These are phyloP conservation scores for Candida albicans DNA, from an alignment of 1,139 yeast genomes.

Conservation along the genomic window DNA sequence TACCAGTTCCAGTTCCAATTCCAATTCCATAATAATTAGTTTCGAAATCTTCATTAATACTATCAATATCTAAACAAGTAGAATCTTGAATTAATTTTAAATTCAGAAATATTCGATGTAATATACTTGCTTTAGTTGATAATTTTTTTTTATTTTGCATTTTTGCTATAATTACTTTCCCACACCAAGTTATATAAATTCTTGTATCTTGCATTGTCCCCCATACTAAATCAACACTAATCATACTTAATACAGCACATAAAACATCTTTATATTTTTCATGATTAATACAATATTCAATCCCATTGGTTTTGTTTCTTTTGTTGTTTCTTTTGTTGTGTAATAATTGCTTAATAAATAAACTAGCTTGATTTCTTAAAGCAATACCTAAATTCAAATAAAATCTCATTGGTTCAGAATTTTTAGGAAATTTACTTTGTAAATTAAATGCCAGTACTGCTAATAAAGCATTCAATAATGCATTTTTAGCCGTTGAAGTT, in stretches of 20 bases:
- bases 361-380: conserved; percentile 71
- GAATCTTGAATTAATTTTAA: conserved; percentile 74
- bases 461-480: conserved; percentile 72
- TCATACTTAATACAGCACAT: conserved; percentile 84
- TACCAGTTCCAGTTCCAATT: conserved; percentile 24
- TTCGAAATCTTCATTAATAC: conserved; percentile 38
- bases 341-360: conserved; percentile 55
- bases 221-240: conserved; percentile 85
- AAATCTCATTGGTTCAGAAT: conserved; percentile 63
- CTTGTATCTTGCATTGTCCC: conserved; percentile 89
- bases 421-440: conserved; percentile 66
- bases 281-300: conserved; percentile 53
- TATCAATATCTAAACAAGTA: conserved; percentile 54
- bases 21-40: conserved; percentile 23
- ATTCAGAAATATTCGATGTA: conserved; percentile 78
- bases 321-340: conserved; percentile 33
- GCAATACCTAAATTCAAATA: conserved; percentile 72
- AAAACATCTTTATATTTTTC: conserved; percentile 84
- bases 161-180: conserved; percentile 67
- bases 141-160: conserved; percentile 65
- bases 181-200: conserved; percentile 74
- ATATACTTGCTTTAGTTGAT: conserved; percentile 71
- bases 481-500: conserved; percentile 76
- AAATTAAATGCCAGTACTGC: conserved; percentile 84
- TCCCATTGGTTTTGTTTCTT: conserved; percentile 32